Percentiles rank a stretch among this genome's conserved stretches.
Evolutionary conservation across 2,329 filamentous ascomycete genomes (phyloP).

Genomic region (Colletotrichum liaoningense): DNA sequence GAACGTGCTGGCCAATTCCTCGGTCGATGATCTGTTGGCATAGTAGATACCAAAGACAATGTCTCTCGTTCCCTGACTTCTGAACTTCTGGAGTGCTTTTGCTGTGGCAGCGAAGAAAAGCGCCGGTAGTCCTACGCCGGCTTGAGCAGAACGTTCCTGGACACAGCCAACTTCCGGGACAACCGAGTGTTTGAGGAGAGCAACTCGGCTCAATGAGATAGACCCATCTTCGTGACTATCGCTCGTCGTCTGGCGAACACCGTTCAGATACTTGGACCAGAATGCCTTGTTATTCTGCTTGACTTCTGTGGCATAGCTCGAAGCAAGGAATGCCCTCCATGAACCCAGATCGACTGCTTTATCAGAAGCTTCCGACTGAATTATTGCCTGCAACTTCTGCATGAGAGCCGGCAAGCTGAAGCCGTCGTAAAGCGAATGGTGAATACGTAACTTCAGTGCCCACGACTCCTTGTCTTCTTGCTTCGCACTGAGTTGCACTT

Average conservation of each 20-base stretch:
- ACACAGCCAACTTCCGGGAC: slow-evolving; percentile 54
- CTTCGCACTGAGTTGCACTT: slow-evolving; percentile 26
- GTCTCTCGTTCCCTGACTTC: slow-evolving; percentile 42
- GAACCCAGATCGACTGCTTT: background rate
- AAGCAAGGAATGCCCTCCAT: slow-evolving; percentile 19
- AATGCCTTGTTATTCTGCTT: background rate
- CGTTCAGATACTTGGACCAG: slow-evolving; percentile 42
- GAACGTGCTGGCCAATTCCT: slow-evolving; percentile 60
- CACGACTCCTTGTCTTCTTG: slow-evolving; percentile 38
- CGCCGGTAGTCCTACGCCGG: slow-evolving; percentile 76
- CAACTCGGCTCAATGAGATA: slow-evolving; percentile 41
- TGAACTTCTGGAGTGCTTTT: slow-evolving; percentile 43
- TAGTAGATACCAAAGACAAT: slow-evolving; percentile 84
- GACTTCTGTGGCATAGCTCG: background rate
- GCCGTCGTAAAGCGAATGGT: slow-evolving; percentile 91
- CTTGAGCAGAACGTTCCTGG: slow-evolving; percentile 43
- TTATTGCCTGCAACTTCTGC: slow-evolving; percentile 36
- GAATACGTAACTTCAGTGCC: slow-evolving; percentile 70
- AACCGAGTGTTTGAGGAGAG: slow-evolving; percentile 59
- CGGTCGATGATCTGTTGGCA: slow-evolving; percentile 74
- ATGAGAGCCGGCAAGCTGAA: slow-evolving; percentile 78
- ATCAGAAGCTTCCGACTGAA: background rate
- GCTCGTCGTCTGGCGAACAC: slow-evolving; percentile 35
- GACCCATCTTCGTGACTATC: slow-evolving; percentile 33
- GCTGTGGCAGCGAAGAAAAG: slow-evolving; percentile 81